Evolutionary conservation across 75 land plant genomes (phyloP).

Genomic region (Selaginella tamariscina): DNA sequence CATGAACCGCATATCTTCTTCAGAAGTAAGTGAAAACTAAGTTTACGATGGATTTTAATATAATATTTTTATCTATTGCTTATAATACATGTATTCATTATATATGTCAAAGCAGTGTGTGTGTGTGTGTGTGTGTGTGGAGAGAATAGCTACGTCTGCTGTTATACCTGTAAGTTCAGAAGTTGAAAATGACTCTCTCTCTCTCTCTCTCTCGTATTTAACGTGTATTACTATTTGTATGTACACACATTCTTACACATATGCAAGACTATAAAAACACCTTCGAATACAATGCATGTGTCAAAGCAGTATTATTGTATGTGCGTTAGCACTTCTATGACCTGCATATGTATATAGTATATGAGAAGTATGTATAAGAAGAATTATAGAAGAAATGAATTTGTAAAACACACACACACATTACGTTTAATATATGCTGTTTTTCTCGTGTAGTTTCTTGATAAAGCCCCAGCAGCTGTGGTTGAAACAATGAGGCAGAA

Average conservation of each 20-base stretch:
- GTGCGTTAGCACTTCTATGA: not conserved
- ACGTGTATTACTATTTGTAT: no score
- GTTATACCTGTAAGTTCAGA: not conserved
- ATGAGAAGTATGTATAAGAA: no score
- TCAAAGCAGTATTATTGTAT: no score
- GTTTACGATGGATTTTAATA: constrained; percentile 2
- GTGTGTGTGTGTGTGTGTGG: not conserved
- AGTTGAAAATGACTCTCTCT: not conserved
- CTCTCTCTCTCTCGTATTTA: not conserved
- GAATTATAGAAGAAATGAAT: no score
- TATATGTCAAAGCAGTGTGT: not conserved
- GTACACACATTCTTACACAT: no score
- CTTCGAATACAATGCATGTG: no score
- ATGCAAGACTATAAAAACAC: no score
- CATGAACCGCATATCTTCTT: constrained; percentile 54
- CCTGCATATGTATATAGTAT: not conserved
- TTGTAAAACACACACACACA: no score
- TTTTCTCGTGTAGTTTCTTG: constrained; percentile 47
- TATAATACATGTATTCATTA: not conserved
- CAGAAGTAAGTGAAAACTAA: constrained; percentile 32
- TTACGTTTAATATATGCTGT: not conserved
- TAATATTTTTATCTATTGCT: not conserved
- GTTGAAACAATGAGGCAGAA: constrained; percentile 63
- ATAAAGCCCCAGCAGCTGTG: constrained; percentile 63
- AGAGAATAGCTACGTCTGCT: not conserved